Evolutionary conservation across 352 stramenopile genomes (phyloP).

Genomic region (Pythium plurisporium): DNA sequence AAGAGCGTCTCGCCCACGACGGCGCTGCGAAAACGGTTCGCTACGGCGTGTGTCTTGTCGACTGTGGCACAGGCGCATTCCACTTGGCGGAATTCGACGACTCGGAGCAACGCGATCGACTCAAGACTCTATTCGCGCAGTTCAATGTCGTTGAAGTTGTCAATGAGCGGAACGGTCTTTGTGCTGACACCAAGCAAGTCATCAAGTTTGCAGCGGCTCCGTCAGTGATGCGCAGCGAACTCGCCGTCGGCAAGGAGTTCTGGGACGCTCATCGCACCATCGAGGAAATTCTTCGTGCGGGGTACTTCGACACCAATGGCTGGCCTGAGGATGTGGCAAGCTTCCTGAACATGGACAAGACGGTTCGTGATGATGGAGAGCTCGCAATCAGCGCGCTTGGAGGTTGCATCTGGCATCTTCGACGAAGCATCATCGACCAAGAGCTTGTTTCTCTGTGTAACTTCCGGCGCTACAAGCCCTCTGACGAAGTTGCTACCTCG

Average conservation of each 20-base stretch:
- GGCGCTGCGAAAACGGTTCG: slow-evolving; percentile 34
- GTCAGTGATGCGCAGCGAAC: slow-evolving; percentile 53
- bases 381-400: slow-evolving; percentile 66
- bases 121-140: slow-evolving; percentile 95
- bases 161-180: slow-evolving; percentile 62
- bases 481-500: slow-evolving; percentile 44
- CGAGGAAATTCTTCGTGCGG: slow-evolving; percentile 83
- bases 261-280: slow-evolving; percentile 90
- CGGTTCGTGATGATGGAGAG: slow-evolving; percentile 46
- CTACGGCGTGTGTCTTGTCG: slow-evolving; percentile 95
- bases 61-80: slow-evolving; percentile 92
- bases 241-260: slow-evolving; percentile 76
- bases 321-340: slow-evolving; percentile 54
- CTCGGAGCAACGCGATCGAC: slow-evolving; percentile 90
- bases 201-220: slow-evolving; percentile 65
- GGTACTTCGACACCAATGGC: slow-evolving; percentile 84
- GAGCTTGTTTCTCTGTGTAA: slow-evolving; percentile 75
- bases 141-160: slow-evolving; percentile 85
- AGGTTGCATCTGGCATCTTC: slow-evolving; percentile 76
- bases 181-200: slow-evolving; percentile 59
- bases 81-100: slow-evolving; percentile 97
- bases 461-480: slow-evolving; percentile 75
- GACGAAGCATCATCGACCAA: slow-evolving; percentile 80
- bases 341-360: slow-evolving; percentile 75
- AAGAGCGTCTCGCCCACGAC: slow-evolving; percentile 61